Evolutionary conservation across 1,284 basidiomycete species (phyloP).

Genomic region (Trichosporon sp.): DNA sequence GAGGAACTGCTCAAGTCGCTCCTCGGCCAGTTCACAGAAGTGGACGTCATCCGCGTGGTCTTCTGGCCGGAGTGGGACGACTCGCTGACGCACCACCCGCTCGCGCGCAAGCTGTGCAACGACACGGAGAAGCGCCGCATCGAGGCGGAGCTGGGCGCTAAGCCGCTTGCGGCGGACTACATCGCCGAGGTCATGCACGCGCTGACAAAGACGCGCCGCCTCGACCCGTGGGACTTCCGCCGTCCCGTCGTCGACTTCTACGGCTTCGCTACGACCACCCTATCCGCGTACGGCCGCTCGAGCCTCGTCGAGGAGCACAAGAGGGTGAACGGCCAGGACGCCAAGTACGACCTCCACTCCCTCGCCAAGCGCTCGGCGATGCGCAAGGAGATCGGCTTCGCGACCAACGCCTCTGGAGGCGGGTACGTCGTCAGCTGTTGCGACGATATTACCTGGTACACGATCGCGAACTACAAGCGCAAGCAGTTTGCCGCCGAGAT

Average conservation of each 20-base stretch:
- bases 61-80: constrained; percentile 10
- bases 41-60: neutral
- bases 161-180: neutral
- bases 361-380: neutral
- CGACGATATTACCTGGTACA: neutral
- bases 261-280: neutral
- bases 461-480: neutral
- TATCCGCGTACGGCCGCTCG: neutral
- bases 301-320: neutral
- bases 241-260: neutral
- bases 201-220: neutral
- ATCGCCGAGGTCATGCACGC: neutral
- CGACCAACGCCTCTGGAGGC: neutral
- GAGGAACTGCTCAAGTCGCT: neutral
- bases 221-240: neutral
- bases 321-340: neutral
- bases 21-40: neutral
- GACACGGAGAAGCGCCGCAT: neutral
- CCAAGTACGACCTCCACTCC: neutral
- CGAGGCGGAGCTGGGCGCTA: neutral
- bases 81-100: neutral
- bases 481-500: neutral
- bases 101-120: neutral
- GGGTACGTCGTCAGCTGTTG: neutral
- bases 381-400: neutral